Conservation (phyloP, 306 rosid species). For the Glycine latifolia region DNA sequence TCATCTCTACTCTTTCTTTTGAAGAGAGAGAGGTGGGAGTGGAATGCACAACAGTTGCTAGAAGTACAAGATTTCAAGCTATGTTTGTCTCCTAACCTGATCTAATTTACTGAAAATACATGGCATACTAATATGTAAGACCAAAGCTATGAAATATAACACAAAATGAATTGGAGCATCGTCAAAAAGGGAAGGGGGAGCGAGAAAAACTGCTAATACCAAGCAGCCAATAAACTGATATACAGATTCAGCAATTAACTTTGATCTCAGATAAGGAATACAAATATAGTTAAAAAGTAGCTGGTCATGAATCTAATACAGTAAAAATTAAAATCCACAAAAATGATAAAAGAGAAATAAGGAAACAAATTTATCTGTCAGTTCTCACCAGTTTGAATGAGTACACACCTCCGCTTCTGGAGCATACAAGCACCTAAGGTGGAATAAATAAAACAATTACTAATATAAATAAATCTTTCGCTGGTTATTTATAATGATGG, state of each 20-base stretch:
- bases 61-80: too few relatives aligned
- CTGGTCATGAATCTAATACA: conserved; percentile 17
- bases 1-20: too few relatives aligned
- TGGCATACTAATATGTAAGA: too few relatives aligned
- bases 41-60: too few relatives aligned
- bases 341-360: not conserved
- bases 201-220: too few relatives aligned
- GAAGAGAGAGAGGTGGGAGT: too few relatives aligned
- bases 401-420: conserved; percentile 80
- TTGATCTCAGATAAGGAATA: conserved; percentile 3
- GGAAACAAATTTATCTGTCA: conserved; percentile 9
- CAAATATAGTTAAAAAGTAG: conserved; percentile 3
- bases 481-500: not conserved
- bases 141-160: too few relatives aligned
- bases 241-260: conserved; percentile 8
- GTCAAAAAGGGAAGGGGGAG: too few relatives aligned
- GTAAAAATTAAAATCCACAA: conserved; percentile 15
- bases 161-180: too few relatives aligned
- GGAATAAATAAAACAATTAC: conserved; percentile 29
- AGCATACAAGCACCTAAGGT: conserved; percentile 75
- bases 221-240: too few relatives aligned
- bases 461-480: conserved; percentile 3
- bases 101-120: too few relatives aligned
- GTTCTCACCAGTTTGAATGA: conserved; percentile 72
- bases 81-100: too few relatives aligned